Evolutionary conservation across 768 basidiomycete species (phyloP).

Genomic region (Psilocybe subaeruginosa): DNA sequence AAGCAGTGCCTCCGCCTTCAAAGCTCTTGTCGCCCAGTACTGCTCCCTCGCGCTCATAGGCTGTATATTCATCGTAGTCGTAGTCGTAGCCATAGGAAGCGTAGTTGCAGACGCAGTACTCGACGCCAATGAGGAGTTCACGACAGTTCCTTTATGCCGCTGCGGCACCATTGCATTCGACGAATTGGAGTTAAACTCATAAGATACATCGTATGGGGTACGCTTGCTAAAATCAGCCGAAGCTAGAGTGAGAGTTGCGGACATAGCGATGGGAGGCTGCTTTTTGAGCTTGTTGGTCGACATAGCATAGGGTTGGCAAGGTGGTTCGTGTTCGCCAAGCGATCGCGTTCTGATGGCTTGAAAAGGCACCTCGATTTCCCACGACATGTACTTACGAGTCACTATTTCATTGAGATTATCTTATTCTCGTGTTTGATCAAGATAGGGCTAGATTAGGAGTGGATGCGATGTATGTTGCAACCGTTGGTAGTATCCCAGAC

Average conservation of each 20-base stretch:
- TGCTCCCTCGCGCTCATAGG: slow-evolving; percentile 42
- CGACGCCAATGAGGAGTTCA: background rate
- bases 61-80: slow-evolving; percentile 3
- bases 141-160: background rate
- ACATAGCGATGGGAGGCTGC: slow-evolving; percentile 7
- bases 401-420: no score
- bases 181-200: background rate
- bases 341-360: no score
- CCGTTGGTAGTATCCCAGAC: no score
- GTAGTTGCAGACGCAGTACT: background rate
- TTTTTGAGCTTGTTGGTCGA: slow-evolving; percentile 11
- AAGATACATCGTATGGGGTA: background rate
- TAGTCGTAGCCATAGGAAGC: background rate
- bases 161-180: background rate
- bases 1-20: slow-evolving; percentile 66
- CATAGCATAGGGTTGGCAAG: background rate
- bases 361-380: no score
- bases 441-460: no score
- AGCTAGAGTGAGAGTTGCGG: slow-evolving; percentile 11
- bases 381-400: no score
- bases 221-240: background rate
- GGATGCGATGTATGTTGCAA: no score
- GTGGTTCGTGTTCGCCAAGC: background rate
- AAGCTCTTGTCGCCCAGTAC: slow-evolving; percentile 71
- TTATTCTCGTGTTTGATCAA: no score